Conservation (phyloP, 2,329 filamentous ascomycete genomes). For the Scedosporium dehoogii region DNA sequence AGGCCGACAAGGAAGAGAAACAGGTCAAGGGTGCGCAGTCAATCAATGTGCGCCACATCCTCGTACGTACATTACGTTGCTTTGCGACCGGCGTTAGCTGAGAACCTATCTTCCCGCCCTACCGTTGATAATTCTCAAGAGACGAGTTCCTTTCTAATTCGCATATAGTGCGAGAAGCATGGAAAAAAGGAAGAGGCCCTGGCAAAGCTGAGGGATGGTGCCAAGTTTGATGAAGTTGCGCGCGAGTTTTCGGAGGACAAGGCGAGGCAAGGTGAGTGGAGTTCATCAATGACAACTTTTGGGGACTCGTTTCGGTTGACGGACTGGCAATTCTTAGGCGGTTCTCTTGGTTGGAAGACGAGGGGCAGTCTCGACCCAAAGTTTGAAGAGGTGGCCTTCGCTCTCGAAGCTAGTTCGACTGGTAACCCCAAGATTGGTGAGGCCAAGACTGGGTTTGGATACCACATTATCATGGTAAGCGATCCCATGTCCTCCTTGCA, state of each 20-base stretch:
- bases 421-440: constrained; percentile 56
- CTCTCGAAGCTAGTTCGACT: constrained; percentile 56
- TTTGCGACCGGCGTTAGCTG: neutral
- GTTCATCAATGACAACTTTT: neutral
- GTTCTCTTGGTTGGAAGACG: constrained; percentile 62
- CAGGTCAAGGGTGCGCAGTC: constrained; percentile 53
- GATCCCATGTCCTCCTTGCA: neutral
- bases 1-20: constrained; percentile 23
- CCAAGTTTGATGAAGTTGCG: constrained; percentile 68
- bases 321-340: constrained; percentile 36
- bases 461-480: constrained; percentile 70
- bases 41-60: constrained; percentile 67
- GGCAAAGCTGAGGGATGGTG: constrained; percentile 54
- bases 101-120: neutral
- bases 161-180: constrained; percentile 58
- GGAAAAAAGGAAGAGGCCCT: constrained; percentile 69
- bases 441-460: constrained; percentile 65
- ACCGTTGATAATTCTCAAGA: too few relatives aligned
- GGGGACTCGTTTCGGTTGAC: neutral
- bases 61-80: constrained; percentile 28
- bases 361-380: constrained; percentile 56
- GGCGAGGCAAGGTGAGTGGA: constrained; percentile 47
- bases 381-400: constrained; percentile 66
- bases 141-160: neutral
- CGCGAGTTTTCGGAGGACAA: constrained; percentile 68